Conservation (phyloP, 495 filamentous ascomycete genomes). For the Tuber microsphaerosporum region DNA sequence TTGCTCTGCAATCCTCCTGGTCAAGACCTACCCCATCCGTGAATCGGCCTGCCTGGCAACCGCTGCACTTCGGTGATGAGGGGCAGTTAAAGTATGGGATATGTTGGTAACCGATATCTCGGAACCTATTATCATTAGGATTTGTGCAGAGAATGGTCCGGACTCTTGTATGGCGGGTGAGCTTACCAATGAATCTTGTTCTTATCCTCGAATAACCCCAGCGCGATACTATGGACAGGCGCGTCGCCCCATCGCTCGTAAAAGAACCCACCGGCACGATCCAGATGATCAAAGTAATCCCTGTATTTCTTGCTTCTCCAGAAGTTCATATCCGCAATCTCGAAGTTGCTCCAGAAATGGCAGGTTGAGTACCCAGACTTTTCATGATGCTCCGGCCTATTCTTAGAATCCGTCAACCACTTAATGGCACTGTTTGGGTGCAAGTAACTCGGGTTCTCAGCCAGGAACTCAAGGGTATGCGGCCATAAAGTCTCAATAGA, state of each 20-base stretch:
- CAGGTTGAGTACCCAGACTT: slow-evolving; percentile 95
- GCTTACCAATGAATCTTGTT: slow-evolving; percentile 89
- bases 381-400: slow-evolving; percentile 69
- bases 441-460: slow-evolving; percentile 72
- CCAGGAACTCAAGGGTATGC: slow-evolving; percentile 79
- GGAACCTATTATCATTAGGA: slow-evolving; percentile 62
- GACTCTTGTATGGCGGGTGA: neutral
- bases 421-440: slow-evolving; percentile 74
- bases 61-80: slow-evolving; percentile 86
- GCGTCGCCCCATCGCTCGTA: slow-evolving; percentile 99
- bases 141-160: neutral
- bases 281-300: slow-evolving; percentile 93
- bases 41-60: slow-evolving; percentile 75
- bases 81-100: slow-evolving; percentile 99
- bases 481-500: slow-evolving; percentile 91
- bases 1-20: slow-evolving; percentile 89
- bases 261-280: slow-evolving; percentile 93
- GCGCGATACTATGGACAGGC: slow-evolving; percentile 90
- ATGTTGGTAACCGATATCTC: slow-evolving; percentile 97
- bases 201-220: slow-evolving; percentile 86
- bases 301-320: slow-evolving; percentile 88
- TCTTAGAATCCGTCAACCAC: slow-evolving; percentile 73
- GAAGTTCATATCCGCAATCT: slow-evolving; percentile 91
- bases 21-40: slow-evolving; percentile 79
- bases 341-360: slow-evolving; percentile 99